Evolutionary conservation across 805 yeast species (phyloP).

Genomic region (Yarrowia deformans): DNA sequence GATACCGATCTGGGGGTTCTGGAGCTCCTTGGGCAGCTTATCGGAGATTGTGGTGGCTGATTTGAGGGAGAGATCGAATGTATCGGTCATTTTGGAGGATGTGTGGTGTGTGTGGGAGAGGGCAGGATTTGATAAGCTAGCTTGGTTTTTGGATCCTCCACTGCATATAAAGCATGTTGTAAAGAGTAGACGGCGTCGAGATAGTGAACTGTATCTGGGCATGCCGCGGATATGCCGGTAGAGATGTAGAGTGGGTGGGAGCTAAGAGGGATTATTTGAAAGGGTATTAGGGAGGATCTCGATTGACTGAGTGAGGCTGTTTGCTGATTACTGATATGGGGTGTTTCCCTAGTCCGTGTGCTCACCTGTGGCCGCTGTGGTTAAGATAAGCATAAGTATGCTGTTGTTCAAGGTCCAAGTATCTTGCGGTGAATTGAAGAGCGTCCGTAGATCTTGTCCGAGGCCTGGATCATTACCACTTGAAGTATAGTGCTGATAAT

Average conservation of each 20-base stretch:
- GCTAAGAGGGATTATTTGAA: not conserved
- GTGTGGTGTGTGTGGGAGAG: constrained; percentile 1
- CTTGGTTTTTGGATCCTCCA: constrained; percentile 2
- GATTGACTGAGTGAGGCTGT: too few relatives aligned
- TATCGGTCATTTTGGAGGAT: constrained; percentile 11
- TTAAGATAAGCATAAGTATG: not conserved
- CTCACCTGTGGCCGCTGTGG: not conserved
- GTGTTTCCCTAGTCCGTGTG: too few relatives aligned
- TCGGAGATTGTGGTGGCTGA: constrained; percentile 42
- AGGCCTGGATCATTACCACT: too few relatives aligned
- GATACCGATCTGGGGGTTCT: constrained; percentile 69
- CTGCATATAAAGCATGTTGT: constrained; percentile 19
- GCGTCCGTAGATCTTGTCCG: too few relatives aligned
- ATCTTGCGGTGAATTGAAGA: too few relatives aligned
- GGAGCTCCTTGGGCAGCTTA: constrained; percentile 43
- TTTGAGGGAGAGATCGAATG: constrained; percentile 29
- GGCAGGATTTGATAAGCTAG: not conserved
- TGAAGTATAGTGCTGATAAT: too few relatives aligned
- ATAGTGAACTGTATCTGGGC: constrained; percentile 18
- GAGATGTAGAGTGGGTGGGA: not conserved
- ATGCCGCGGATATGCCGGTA: constrained; percentile 23
- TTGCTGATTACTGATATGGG: too few relatives aligned
- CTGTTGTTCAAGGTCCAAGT: not conserved
- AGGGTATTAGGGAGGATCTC: not conserved
- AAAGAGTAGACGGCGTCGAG: constrained; percentile 27